Base-by-base conservation (phyloP, 805 yeast genomes). In the Priceomyces melissophilus region DNA sequence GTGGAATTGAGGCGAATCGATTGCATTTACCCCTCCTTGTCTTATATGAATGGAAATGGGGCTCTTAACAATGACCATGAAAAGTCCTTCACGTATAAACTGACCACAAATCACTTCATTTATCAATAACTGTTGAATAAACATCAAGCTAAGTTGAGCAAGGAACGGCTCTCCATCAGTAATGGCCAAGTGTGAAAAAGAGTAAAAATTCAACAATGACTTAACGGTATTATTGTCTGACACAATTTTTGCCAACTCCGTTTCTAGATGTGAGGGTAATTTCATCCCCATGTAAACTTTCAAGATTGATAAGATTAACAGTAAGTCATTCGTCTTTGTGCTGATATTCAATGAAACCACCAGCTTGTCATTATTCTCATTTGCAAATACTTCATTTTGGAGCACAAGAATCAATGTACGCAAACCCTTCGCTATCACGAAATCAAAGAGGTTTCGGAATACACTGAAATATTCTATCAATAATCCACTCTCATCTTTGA, bases 101-200 rank as follows among this genome's bases (percentile, higher is more conserved):
- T 73, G 76, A 41, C 83, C 85, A 1, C 95, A 90, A 49, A 88
- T 73, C 1, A 61, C 63, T 33, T 78, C 79, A 9, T 79, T 68
- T 1, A 78, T 64, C 48, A 84, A 76, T 55, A 88, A 66, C 49
- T 87, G 93, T 43, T 79, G 77, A 26, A 89, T 69, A 47, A 78
- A 86, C 52, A 79, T 72, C 46, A 90, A 64, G 8, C 88, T 67
- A 31, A 87, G 59, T 47, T 86, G 90, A 0, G 93, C 91, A 53
- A 84, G 78, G 0, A 82, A 65, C 15, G 82, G 81, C 35, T 84
- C 90, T 34, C 73, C 78, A 42, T 80, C 74, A 4, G 81, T 67
- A 46, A 74, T 78, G 30, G 82, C 63, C 28, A 76, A 60, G 49
- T 84, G 86, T 0, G 93, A 76, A 41, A 80, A 76, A 0, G 93